Evolutionary conservation across 2,329 filamentous ascomycete genomes (phyloP).

Genomic region (Raffaelea ambrosiae): DNA sequence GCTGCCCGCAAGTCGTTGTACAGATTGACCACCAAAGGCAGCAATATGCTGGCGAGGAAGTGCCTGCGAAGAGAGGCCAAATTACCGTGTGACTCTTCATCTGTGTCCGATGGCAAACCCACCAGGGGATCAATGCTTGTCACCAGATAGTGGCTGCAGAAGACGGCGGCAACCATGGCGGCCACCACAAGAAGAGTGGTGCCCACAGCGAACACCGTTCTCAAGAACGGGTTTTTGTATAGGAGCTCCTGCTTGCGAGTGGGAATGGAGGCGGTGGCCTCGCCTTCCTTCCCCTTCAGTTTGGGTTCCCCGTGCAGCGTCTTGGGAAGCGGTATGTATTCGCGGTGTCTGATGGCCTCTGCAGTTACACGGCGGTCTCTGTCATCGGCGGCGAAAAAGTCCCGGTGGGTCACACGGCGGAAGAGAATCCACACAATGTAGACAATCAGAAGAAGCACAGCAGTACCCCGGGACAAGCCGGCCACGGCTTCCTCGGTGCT

Average conservation of each 20-base stretch:
- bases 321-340: not conserved
- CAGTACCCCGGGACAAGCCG: not conserved
- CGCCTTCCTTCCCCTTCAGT: not conserved
- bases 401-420: not conserved
- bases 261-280: no score
- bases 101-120: not conserved
- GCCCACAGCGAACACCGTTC: not conserved
- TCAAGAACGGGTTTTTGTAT: no score
- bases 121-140: not conserved
- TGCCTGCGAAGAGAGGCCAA: not conserved
- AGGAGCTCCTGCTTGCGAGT: not conserved
- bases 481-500: not conserved
- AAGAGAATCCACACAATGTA: constrained; percentile 3
- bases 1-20: constrained; percentile 8
- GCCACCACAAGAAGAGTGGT: not conserved
- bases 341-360: not conserved
- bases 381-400: not conserved
- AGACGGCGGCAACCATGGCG: not conserved
- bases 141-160: constrained; percentile 2
- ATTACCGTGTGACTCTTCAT: not conserved
- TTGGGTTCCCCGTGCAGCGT: no score
- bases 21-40: constrained; percentile 8
- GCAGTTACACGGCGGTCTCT: not conserved
- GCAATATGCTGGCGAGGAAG: constrained; percentile 8
- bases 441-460: constrained; percentile 1